phyloP scores from a whole-genome alignment of 176 grass and related monocot species.

The Zea mays region DNA sequence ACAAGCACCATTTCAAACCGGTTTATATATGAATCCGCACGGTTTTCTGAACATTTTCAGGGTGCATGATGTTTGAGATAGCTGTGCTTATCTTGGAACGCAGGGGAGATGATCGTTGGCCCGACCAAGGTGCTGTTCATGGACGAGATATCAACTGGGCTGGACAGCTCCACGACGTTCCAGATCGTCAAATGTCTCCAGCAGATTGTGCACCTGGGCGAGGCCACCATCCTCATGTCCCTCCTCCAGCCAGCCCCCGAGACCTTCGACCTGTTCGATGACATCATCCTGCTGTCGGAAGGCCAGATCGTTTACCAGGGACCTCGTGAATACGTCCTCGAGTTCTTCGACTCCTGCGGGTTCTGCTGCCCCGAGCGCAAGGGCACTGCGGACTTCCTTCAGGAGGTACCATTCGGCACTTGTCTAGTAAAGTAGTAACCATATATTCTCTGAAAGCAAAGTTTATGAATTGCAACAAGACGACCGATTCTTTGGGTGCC shows the following conservation, averaged over 20 bases:
- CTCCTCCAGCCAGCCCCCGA: slow-evolving; percentile 97
- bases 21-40: not conserved
- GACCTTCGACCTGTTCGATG: slow-evolving; percentile 94
- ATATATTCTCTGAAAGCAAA: slow-evolving; percentile 24
- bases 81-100: slow-evolving; percentile 18
- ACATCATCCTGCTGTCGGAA: slow-evolving; percentile 90
- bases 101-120: slow-evolving; percentile 98
- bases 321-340: slow-evolving; percentile 67
- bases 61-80: slow-evolving; percentile 2
- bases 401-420: slow-evolving; percentile 58
- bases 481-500: not conserved
- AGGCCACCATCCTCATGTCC: slow-evolving; percentile 98
- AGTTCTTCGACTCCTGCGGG: slow-evolving; percentile 78
- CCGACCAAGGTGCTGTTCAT: slow-evolving; percentile 96
- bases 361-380: slow-evolving; percentile 87
- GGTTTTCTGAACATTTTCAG: slow-evolving; percentile 3
- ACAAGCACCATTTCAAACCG: not conserved
- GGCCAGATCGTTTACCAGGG: slow-evolving; percentile 98
- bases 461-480: slow-evolving; percentile 24
- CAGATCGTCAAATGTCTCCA: slow-evolving; percentile 97
- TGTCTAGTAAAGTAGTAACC: slow-evolving; percentile 26
- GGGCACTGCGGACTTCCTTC: slow-evolving; percentile 96
- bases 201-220: slow-evolving; percentile 94
- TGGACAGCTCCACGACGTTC: slow-evolving; percentile 95
- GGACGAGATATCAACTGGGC: slow-evolving; percentile 97